Conservation (phyloP, 495 filamentous ascomycete species). For the Podospora pseudoanserina region DNA sequence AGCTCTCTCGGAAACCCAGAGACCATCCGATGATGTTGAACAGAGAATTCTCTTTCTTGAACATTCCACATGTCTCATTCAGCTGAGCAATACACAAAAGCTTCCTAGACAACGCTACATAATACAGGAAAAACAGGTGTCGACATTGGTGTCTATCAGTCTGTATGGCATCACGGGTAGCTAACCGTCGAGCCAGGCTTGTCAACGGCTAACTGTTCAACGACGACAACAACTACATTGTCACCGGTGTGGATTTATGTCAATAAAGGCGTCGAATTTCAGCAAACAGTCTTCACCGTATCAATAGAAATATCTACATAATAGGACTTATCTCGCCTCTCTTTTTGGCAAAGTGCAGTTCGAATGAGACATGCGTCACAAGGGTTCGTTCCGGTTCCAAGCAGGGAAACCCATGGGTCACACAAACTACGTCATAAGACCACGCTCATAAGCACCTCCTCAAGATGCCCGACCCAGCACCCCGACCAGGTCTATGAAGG, state of each 20-base stretch:
- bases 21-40: background rate
- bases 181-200: no score
- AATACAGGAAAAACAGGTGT: background rate
- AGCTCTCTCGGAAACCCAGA: background rate
- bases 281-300: background rate
- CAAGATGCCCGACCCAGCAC: background rate
- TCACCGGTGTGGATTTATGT: no score
- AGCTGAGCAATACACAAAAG: background rate
- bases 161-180: no score
- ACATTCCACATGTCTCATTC: background rate
- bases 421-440: constrained; percentile 5
- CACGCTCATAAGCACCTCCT: background rate
- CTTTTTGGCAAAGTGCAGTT: background rate
- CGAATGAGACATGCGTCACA: background rate
- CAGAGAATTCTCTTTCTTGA: background rate
- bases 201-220: no score
- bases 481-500: background rate
- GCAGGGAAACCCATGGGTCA: background rate
- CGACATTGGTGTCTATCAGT: no score
- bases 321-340: background rate
- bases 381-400: background rate
- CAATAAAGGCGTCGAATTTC: no score
- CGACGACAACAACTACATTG: no score
- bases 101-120: background rate
- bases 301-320: background rate